Evolutionary conservation across 768 basidiomycete species (phyloP).

Genomic region (Megacollybia marginata): DNA sequence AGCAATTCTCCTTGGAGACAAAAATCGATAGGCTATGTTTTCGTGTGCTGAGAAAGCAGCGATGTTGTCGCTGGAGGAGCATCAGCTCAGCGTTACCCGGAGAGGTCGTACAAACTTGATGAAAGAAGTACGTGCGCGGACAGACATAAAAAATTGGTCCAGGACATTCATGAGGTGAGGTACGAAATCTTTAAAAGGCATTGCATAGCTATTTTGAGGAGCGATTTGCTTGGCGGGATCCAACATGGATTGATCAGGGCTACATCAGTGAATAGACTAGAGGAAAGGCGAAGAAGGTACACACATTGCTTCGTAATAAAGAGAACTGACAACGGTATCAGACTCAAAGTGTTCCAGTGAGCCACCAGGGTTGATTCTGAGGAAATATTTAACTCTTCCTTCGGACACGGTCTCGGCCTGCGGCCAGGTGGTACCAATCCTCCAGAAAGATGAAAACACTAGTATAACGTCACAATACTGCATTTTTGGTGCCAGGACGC

Average conservation of each 20-base stretch:
- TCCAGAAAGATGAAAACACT: conserved; percentile 68
- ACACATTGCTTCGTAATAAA: conserved; percentile 84
- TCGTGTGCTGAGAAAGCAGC: conserved; percentile 67
- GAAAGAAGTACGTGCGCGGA: conserved; percentile 76
- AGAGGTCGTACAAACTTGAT: conserved; percentile 48
- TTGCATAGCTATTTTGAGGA: conserved; percentile 78
- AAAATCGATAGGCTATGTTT: conserved; percentile 87
- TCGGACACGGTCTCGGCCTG: conserved; percentile 61
- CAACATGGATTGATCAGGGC: conserved; percentile 70
- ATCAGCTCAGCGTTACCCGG: too few species aligned
- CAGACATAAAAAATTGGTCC: conserved; percentile 77
- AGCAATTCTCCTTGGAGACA: conserved; percentile 70
- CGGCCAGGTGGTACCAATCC: conserved; percentile 70
- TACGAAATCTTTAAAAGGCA: conserved; percentile 76
- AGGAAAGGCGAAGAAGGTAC: conserved; percentile 17
- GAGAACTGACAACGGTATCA: conserved; percentile 67
- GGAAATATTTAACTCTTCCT: conserved; percentile 77
- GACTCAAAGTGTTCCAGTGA: conserved; percentile 83
- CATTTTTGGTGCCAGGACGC: conserved; percentile 60
- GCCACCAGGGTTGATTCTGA: conserved; percentile 79
- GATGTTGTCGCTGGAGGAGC: conserved; percentile 57
- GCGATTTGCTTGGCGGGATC: conserved; percentile 76
- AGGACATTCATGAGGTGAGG: conserved; percentile 74
- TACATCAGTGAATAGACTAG: conserved; percentile 19
- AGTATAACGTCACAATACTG: conserved; percentile 80